Evolutionary conservation across 2,329 filamentous ascomycete genomes (phyloP), one percentile per base, ranked within the genome.

Genomic region (Cladosporium sp.): DNA sequence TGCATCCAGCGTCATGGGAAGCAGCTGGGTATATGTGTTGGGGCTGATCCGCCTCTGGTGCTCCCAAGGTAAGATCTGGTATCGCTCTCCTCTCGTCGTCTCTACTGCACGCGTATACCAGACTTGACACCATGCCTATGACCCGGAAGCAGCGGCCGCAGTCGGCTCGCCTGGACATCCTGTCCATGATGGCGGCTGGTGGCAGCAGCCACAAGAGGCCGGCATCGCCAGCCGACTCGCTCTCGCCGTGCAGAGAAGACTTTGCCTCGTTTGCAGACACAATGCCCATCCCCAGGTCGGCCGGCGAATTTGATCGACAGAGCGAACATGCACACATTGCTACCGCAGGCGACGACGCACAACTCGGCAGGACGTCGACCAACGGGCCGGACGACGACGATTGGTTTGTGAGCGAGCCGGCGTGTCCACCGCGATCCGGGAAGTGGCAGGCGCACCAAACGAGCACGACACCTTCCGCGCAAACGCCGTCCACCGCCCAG

Each of bases 151-250:
- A 25, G 19, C 51, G 51, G 24, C 51, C 51, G 5, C 51, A 55
- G 39, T 49, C 52, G 20, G 60, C 62, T 25, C 59, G 61, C 35
- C 59, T 62, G 61, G 62, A 65, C 57, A 50, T 64, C 19, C 35
- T 62, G 15, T 48, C 57, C 20, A 45, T 53, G 25, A 61, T 64
- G 48, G 22, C 57, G 25, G 39, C 9, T 5, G 22, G 20, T 48
- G 51, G 51, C 51, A 53, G 52, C 36, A 48, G 32, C 6, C n/a
- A 49, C 37, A 51, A 35, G 42, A 22, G 39, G 20, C 36, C 56
- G 20, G 45, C 40, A 25, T 52, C 58, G 13, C 56, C 56, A n/a
- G 42, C 56, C 39, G 58, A 63, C 57, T 62, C 60, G 20, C 58
- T 62, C 4, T 62, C 60, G 5, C 60, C 60, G 28, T 54, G 51